Evolutionary conservation across 768 basidiomycete species (phyloP).

Genomic region (Cystofilobasidium capitatum): DNA sequence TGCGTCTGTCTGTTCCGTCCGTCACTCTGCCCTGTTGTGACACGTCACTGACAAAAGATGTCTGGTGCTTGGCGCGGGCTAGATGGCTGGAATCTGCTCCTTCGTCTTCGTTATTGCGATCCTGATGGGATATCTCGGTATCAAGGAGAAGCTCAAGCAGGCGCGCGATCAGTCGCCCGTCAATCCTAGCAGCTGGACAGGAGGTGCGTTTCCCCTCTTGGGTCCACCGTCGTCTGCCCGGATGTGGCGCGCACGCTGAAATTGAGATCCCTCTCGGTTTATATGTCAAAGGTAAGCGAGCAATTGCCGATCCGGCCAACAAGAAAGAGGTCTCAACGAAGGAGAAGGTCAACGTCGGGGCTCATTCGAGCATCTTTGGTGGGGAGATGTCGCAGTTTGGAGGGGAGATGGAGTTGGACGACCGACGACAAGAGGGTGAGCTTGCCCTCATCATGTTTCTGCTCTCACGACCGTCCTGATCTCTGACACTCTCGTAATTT

Average conservation of each 20-base stretch:
- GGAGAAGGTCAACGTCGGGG: not conserved
- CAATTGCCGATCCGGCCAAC: not conserved
- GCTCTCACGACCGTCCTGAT: not conserved
- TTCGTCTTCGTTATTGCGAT: constrained; percentile 16
- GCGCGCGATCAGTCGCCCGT: not conserved
- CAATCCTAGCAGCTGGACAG: not conserved
- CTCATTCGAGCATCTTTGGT: not conserved
- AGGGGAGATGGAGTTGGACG: not conserved
- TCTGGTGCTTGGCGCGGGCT: not conserved
- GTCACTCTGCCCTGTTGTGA: not conserved
- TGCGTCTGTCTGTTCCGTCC: not conserved
- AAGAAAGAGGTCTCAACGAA: not conserved
- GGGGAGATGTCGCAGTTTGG: not conserved
- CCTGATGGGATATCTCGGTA: constrained; percentile 9
- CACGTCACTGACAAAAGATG: not conserved
- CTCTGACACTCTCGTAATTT: not conserved
- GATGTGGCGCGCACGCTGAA: not conserved
- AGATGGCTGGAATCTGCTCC: constrained; percentile 24
- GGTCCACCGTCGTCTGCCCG: not conserved
- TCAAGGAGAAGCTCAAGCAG: constrained; percentile 2
- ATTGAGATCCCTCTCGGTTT: not conserved
- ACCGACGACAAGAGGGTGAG: not conserved
- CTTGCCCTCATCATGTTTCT: not conserved
- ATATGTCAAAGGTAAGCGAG: not conserved
- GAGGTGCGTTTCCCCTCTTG: constrained; percentile 7